Base-by-base conservation (phyloP, 139 green algal species). In the Axilococcus clingmanii region DNA sequence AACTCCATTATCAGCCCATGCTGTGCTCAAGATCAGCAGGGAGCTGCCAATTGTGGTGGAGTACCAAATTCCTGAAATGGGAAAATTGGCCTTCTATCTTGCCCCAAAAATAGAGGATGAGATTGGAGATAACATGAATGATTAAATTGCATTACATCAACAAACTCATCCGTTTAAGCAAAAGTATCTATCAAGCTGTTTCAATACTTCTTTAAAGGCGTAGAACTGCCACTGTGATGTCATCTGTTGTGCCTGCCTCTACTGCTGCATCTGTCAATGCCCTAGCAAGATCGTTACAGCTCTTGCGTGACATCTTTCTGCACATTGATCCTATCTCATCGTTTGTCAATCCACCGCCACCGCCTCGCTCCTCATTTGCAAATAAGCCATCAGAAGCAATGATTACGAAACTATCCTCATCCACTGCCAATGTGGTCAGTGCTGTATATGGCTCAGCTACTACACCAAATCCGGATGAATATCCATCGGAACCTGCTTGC, bases 41-140 rank as follows among this genome's bases (percentile, higher is more conserved):
- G 83, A 98, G 47, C 75, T 97, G 44, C 91, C 91, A 3, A 59
- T 97, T 7, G 67, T 94, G 29, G 91, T 91, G 42, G 77, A 94
- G 65, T 98, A 97, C 74, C 48, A 78, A 31, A 93, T 97, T 29
- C 72, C 42, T 27, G 78, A 94, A 51, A 80, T 92, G 51, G 89
- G 88, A 22, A 61, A 80, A 47, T 37, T 89, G 3, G 43, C 50
- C 7, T 93, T 77, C 60, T 94, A 85, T 63, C 63, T 94, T 25
- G 85, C 85, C 16, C 85, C 85, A 23, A 94, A 94, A 65, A 88
- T 91, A 33, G 49, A 57, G 12, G 49, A 57, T 44, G 41, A 49
- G 41, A 49, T 47, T 15, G 47, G 8, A 20, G 52, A 60, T 0
- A 27, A 52, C 6, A 55, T 55, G 47, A 22, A 48, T 28, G 40